Evolutionary conservation across 106 monocot species (phyloP).

Genomic region (Dendrobium huoshanense): DNA sequence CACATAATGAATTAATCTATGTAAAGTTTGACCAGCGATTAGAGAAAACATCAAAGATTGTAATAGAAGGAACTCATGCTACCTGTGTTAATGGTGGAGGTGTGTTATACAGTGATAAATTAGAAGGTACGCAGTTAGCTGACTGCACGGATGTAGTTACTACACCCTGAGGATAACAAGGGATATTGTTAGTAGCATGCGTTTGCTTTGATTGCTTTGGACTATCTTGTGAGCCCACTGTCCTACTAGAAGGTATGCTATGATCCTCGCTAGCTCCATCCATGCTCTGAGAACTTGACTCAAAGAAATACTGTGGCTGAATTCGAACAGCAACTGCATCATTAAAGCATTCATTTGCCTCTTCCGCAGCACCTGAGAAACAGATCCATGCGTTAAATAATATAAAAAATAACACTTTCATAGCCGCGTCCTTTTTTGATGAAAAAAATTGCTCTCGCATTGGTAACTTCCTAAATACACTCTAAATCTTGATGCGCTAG

Average conservation of each 20-base stretch:
- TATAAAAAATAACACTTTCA: background rate
- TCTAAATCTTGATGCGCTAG: background rate
- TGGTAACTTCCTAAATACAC: background rate
- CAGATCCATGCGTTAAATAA: background rate
- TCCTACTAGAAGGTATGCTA: slow-evolving; percentile 24
- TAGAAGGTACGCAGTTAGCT: slow-evolving; percentile 28
- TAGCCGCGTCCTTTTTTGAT: background rate
- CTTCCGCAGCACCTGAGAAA: slow-evolving; percentile 70
- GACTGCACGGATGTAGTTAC: slow-evolving; percentile 18
- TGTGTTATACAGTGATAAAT: slow-evolving; percentile 59
- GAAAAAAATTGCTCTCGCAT: background rate
- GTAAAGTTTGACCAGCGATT: too few species aligned
- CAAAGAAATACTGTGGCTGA: slow-evolving; percentile 51
- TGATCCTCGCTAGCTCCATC: slow-evolving; percentile 34
- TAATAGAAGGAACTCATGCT: background rate
- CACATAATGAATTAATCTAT: too few species aligned
- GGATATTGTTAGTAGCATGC: slow-evolving; percentile 36
- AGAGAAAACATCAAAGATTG: background rate
- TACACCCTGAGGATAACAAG: slow-evolving; percentile 33
- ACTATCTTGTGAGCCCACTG: slow-evolving; percentile 37
- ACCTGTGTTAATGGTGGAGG: slow-evolving; percentile 77
- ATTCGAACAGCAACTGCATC: slow-evolving; percentile 61
- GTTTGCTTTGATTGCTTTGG: slow-evolving; percentile 56
- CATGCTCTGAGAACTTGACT: slow-evolving; percentile 36
- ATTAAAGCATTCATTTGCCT: slow-evolving; percentile 65